Evolutionary conservation across 139 green algal species (phyloP).

Genomic region (Closterium sp.): DNA sequence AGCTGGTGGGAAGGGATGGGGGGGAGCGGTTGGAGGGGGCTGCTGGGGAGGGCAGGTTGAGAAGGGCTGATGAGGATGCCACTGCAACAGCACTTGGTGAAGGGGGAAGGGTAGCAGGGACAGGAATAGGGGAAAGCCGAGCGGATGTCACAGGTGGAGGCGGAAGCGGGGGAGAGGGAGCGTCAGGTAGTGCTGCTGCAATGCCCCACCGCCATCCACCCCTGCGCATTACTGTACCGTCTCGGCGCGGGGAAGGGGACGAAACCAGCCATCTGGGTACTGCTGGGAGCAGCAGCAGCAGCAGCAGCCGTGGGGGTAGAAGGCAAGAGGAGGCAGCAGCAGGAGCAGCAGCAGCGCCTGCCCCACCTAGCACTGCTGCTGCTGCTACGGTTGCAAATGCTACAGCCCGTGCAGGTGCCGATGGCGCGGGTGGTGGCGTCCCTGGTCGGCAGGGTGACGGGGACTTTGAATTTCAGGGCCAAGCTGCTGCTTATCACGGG

Average conservation of each 20-base stretch:
- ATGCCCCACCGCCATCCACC: not conserved
- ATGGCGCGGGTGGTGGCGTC: not conserved
- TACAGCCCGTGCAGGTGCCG: not conserved
- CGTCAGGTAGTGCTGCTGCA: not conserved
- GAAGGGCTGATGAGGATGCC: not conserved
- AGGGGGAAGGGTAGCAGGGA: not conserved
- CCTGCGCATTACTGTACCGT: not conserved
- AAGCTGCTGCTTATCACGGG: not conserved
- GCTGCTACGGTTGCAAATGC: not conserved
- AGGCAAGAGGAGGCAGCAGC: conserved; percentile 6
- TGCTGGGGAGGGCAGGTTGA: not conserved
- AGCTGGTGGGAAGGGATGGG: not conserved
- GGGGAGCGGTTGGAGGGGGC: not conserved
- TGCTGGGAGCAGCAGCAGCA: not conserved
- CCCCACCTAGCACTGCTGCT: not conserved
- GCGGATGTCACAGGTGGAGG: not conserved
- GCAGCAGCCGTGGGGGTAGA: not conserved
- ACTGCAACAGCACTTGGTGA: not conserved
- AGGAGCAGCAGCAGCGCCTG: no score
- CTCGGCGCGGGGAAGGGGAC: not conserved
- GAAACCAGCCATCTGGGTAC: not conserved
- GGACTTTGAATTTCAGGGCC: not conserved
- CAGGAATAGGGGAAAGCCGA: not conserved
- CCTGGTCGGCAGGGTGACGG: not conserved
- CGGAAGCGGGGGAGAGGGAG: conserved; percentile 7